Conservation (phyloP, 768 basidiomycete species). For the Trametes sanguinea region DNA sequence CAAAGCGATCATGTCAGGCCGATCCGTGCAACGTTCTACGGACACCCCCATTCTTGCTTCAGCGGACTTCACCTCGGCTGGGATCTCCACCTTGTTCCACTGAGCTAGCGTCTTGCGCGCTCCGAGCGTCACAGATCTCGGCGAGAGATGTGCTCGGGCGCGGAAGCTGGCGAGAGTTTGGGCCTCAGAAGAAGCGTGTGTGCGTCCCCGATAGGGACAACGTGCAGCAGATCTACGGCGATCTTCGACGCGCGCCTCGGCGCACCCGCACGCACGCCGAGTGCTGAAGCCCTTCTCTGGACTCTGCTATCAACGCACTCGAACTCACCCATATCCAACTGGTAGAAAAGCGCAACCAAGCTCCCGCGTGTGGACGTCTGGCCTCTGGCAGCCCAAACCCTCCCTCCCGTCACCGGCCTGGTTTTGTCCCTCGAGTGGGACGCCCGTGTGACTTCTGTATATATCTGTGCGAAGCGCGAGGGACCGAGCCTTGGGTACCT, state of each 20-base stretch:
- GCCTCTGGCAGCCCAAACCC: not conserved
- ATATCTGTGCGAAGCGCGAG: not conserved
- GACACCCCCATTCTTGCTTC: slow-evolving; percentile 18
- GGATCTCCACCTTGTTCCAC: slow-evolving; percentile 20
- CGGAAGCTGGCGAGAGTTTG: slow-evolving; percentile 20
- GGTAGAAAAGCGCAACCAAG: slow-evolving; percentile 11
- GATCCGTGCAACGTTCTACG: not conserved
- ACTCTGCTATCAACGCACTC: not conserved
- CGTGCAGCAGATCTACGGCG: slow-evolving; percentile 12
- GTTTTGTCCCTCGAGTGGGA: not conserved
- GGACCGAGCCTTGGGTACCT: not conserved
- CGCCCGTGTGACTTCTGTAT: slow-evolving; percentile 5
- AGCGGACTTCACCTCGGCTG: slow-evolving; percentile 20
- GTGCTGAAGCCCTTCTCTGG: not conserved
- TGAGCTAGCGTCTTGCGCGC: slow-evolving; percentile 4
- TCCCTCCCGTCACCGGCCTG: not conserved
- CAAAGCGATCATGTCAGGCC: slow-evolving; percentile 15
- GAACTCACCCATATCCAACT: slow-evolving; percentile 8
- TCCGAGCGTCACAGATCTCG: slow-evolving; percentile 4
- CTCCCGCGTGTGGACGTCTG: slow-evolving; percentile 3
- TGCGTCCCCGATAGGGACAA: slow-evolving; percentile 1
- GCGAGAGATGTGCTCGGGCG: slow-evolving; percentile 8
- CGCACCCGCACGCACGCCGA: slow-evolving; percentile 2
- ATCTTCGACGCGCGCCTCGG: slow-evolving; percentile 18
- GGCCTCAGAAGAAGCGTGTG: slow-evolving; percentile 25